phyloP scores from a whole-genome alignment of 495 filamentous ascomycete genomes.

The Annulohypoxylon stygium region DNA sequence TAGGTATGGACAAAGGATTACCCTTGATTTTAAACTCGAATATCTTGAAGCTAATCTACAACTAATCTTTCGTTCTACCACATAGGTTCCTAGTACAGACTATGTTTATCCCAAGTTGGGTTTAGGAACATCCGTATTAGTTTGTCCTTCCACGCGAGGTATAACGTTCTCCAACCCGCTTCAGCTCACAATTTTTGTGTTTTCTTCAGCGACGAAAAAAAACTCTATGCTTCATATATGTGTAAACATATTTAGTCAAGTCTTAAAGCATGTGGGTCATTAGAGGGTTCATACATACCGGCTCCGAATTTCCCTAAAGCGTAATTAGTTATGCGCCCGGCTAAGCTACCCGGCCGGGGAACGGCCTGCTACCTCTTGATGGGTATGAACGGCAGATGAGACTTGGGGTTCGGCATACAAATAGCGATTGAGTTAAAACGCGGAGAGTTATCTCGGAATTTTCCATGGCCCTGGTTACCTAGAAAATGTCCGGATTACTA shows the following conservation, averaged over 20 bases:
- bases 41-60: constrained; percentile 37
- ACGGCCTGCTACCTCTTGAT: constrained; percentile 12
- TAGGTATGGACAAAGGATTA: constrained; percentile 10
- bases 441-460: constrained; percentile 16
- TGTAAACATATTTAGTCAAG: neutral
- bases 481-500: neutral
- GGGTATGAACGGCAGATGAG: constrained; percentile 21
- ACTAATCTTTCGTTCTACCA: neutral
- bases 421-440: neutral
- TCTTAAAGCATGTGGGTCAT: neutral
- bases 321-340: constrained; percentile 14
- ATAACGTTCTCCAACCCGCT: neutral
- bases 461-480: neutral
- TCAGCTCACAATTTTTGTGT: neutral
- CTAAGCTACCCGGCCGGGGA: constrained; percentile 12
- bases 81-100: neutral
- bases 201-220: neutral
- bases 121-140: constrained; percentile 1
- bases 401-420: constrained; percentile 10
- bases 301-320: constrained; percentile 20
- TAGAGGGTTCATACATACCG: constrained; percentile 1
- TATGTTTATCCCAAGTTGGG: neutral
- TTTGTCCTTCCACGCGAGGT: constrained; percentile 8
- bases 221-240: neutral
- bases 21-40: constrained; percentile 18